Evolutionary conservation across 805 yeast genomes (phyloP), one percentile per base, ranked within the genome.

Genomic region (Jamesozyma spencerorum): DNA sequence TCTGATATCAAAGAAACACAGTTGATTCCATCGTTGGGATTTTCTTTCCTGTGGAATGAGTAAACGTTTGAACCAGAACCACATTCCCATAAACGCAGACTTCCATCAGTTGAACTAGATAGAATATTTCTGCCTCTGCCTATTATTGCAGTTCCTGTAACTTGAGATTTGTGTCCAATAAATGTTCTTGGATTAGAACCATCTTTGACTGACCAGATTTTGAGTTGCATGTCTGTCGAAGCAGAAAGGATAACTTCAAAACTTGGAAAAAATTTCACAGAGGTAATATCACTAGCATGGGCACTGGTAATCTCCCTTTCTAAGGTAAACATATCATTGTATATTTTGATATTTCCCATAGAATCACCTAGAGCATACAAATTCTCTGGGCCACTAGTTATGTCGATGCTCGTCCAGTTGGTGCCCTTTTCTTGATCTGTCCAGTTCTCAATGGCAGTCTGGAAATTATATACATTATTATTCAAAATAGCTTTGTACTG

Each of bases 71-170:
- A 39, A 1, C 80, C 85, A 1, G 70, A 51, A 0, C 83, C 79
- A 55, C 85, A 74, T 49, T 82, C 90, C 88, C 87, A 83, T 29
- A 85, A 52, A 33, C 62, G 66, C 1, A 80, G 64, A 0, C 72
- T 52, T 1, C 85, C 85, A 54, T 77, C 84, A 4, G 46, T 38
- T 5, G 76, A 69, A 10, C 77, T 63, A 5, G 81, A 70, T 15
- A 81, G 46, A 43, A 85, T 64, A 52, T 83, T 82, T 31, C 90
- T 62, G 1, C 94, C 94, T 14, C 73, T 62, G 0, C 77, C 87
- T 15, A 83, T 61, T 45, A 80, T 49, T 2, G 58, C 68, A 2
- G 74, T 44, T 46, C 68, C 80, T 2, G 75, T 71, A 11, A 80
- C 63, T 12, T 68, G 59, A 2, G 58, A 58, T 19, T 53, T 69